These are phyloP conservation scores for Phytophthora sp. DNA, from an alignment of 352 stramenopile genomes.

Conservation along the genomic window DNA sequence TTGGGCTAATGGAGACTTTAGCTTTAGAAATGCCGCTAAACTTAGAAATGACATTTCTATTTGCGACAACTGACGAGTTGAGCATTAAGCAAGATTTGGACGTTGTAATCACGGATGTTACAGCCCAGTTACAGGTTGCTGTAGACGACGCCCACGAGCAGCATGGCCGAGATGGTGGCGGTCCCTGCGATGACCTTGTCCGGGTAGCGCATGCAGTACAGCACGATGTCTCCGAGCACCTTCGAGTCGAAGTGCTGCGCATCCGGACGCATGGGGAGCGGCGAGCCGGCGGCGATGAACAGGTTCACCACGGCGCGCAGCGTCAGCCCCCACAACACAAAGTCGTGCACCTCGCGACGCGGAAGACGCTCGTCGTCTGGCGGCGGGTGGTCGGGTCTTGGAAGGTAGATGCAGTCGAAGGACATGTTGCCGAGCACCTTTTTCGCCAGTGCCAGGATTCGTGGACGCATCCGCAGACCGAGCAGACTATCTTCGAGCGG, in stretches of 20 bases:
- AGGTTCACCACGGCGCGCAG: conserved; percentile 71
- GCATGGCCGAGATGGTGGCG: conserved; percentile 47
- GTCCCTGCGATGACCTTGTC: conserved; percentile 54
- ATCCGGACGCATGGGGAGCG: conserved; percentile 59
- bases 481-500: conserved; percentile 65
- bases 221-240: conserved; percentile 49
- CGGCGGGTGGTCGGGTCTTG: conserved; percentile 44
- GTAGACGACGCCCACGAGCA: conserved; percentile 49
- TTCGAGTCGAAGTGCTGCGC: conserved; percentile 65
- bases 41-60: too few species aligned
- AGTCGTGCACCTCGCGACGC: conserved; percentile 62
- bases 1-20: too few species aligned
- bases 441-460: conserved; percentile 35
- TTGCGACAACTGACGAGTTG: too few species aligned
- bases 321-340: conserved; percentile 87
- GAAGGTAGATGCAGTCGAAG: conserved; percentile 81
- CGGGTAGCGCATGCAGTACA: conserved; percentile 61
- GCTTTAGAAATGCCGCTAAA: too few species aligned
- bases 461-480: conserved; percentile 37
- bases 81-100: too few species aligned
- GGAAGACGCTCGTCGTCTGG: conserved; percentile 49
- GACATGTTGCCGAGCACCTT: conserved; percentile 58
- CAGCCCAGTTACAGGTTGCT: conserved; percentile 52
- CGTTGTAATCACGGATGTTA: too few species aligned
- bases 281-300: conserved; percentile 40